Evolutionary conservation across 768 basidiomycete genomes (phyloP).

Genomic region (Gelatoporia subvermispora): DNA sequence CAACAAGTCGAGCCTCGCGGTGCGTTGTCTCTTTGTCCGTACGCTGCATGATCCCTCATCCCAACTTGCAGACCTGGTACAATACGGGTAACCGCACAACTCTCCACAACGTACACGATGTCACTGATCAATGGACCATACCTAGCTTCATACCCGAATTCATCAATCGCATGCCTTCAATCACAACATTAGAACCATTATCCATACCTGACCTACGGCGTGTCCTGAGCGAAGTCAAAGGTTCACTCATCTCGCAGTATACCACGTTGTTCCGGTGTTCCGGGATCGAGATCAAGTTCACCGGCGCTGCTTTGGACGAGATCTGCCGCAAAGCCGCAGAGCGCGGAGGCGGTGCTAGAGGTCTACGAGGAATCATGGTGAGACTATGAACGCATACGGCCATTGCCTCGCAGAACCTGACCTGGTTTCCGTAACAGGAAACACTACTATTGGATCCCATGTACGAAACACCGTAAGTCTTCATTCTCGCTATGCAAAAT

Average conservation of each 20-base stretch:
- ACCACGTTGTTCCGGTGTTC: conserved; percentile 78
- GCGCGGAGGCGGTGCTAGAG: conserved; percentile 87
- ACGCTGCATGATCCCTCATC: no score
- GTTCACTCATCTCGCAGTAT: conserved; percentile 89
- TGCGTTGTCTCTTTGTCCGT: conserved; percentile 19
- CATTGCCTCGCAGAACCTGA: conserved; percentile 12
- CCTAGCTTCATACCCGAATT: conserved; percentile 93
- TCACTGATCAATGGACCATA: background rate
- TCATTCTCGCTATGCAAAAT: conserved; percentile 2
- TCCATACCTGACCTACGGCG: conserved; percentile 77
- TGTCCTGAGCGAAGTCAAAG: conserved; percentile 90
- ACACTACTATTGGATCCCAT: conserved; percentile 79
- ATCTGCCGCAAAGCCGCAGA: conserved; percentile 76
- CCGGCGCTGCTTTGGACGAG: conserved; percentile 71
- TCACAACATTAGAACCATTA: conserved; percentile 77
- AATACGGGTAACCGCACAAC: conserved; percentile 58
- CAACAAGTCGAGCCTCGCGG: conserved; percentile 72
- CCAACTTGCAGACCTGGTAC: conserved; percentile 58
- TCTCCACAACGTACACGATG: background rate
- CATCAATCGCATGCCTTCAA: conserved; percentile 87
- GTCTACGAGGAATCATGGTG: conserved; percentile 86
- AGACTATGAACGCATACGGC: background rate
- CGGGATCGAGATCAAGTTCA: conserved; percentile 84
- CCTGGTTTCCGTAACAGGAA: conserved; percentile 45
- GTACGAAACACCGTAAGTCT: conserved; percentile 85